Evolutionary conservation across 768 basidiomycete genomes (phyloP).

Genomic region (Mycena sanguinolenta): DNA sequence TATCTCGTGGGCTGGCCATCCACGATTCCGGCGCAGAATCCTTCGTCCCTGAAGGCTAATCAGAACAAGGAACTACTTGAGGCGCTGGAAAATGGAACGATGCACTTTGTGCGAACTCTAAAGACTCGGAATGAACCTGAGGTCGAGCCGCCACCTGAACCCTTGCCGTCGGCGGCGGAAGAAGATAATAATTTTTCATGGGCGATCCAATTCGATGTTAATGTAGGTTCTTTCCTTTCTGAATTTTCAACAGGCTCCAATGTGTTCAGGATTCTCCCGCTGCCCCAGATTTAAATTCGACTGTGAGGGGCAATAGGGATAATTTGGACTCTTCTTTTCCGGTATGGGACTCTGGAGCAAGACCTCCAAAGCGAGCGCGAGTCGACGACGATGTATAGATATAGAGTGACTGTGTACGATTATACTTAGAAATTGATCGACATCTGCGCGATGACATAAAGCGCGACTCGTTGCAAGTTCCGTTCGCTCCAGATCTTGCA

Average conservation of each 20-base stretch:
- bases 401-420: slow-evolving; percentile 8
- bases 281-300: too few relatives aligned
- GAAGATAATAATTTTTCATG: slow-evolving; percentile 33
- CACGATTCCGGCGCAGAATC: slow-evolving; percentile 70
- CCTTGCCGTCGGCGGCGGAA: slow-evolving; percentile 15
- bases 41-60: slow-evolving; percentile 65
- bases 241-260: background rate
- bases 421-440: slow-evolving; percentile 1
- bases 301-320: background rate
- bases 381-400: background rate
- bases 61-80: slow-evolving; percentile 71
- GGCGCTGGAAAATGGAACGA: slow-evolving; percentile 59
- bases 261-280: background rate
- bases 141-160: slow-evolving; percentile 40
- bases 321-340: slow-evolving; percentile 15
- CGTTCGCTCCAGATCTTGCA: background rate
- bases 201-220: slow-evolving; percentile 35
- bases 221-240: background rate
- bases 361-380: slow-evolving; percentile 24
- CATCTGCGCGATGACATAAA: slow-evolving; percentile 10
- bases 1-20: slow-evolving; percentile 75
- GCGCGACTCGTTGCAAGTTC: background rate
- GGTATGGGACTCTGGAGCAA: slow-evolving; percentile 3
- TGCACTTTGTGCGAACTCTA: slow-evolving; percentile 60
- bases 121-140: slow-evolving; percentile 51